Base-by-base conservation (phyloP, 768 basidiomycete genomes). In the Amanita exitialis region DNA sequence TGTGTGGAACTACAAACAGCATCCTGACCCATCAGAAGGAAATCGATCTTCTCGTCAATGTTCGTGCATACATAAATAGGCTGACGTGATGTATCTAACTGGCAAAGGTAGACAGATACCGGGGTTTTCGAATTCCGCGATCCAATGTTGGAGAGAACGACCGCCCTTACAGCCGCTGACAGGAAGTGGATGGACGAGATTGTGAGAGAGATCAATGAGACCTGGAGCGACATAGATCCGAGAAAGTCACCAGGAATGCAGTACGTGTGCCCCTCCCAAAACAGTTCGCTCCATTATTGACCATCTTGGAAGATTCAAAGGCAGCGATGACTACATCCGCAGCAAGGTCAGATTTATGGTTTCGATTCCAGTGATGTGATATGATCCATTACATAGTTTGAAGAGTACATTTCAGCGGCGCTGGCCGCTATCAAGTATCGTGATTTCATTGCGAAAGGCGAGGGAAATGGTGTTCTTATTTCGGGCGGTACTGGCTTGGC, bases 161-260 rank as follows among this genome's bases (percentile, higher is more conserved):
- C 85, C 18, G 80, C 78, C 4, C 68, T 99, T 57, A 97, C 95
- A 2, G 73, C 96, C 0, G 91, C 94, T 0, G 96, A 98, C 64
- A 73, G 95, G 53, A 94, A 90, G 64, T 99, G 96, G 96, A 90
- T 98, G 78, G 94, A 98, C 61, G 92, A 95, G 57, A 82, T 95
- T 51, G 78, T 94, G 36, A 79, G 75, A 48, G 90, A 91, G 54
- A 90, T 95, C 9, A 90, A 90, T 54, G 82, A 87, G 46, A 76
- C 77, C 6, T 94, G 86, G 85, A 76, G 79, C 51, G 78, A 82
- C 3, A 69, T 69, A 8, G 84, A 87, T 56, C 77, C 83, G 0
- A 68, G 67, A 4, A 72, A 72, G 49, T 73, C 76, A 1, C 59
- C 66, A 12, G 75, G 74, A 25, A 79, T 93, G 75, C 80, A 82